Evolutionary conservation across 1,284 basidiomycete genomes (phyloP).

Genomic region (Pisolithus thermaeus): DNA sequence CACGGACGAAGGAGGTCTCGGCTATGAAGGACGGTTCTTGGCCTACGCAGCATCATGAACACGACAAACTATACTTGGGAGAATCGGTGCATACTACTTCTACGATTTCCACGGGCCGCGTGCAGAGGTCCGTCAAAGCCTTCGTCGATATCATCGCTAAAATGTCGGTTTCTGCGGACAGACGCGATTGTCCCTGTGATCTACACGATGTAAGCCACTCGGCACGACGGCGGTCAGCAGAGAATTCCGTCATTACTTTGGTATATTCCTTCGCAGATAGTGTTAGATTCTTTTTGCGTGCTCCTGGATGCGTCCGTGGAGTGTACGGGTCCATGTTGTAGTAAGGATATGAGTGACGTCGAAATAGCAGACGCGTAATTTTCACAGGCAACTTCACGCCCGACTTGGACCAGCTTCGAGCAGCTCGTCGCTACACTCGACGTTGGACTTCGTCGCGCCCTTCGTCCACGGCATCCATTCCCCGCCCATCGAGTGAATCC

Average conservation of each 20-base stretch:
- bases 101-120: conserved; percentile 35
- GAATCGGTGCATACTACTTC: conserved; percentile 33
- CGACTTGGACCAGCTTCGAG: too few species aligned
- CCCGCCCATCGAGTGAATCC: neutral
- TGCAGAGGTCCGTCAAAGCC: conserved; percentile 35
- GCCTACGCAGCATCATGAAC: conserved; percentile 21
- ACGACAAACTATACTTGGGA: conserved; percentile 4
- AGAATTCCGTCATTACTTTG: conserved; percentile 39
- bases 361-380: neutral
- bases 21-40: conserved; percentile 73
- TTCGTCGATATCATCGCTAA: conserved; percentile 43
- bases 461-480: too few species aligned
- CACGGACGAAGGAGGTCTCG: conserved; percentile 77
- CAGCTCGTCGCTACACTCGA: too few species aligned
- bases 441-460: too few species aligned
- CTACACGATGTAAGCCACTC: conserved; percentile 31
- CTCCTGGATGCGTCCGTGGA: conserved; percentile 46
- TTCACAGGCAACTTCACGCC: too few species aligned
- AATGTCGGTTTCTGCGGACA: conserved; percentile 50
- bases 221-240: neutral
- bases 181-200: conserved; percentile 75
- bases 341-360: neutral
- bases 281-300: conserved; percentile 59
- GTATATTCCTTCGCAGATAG: conserved; percentile 69
- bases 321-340: conserved; percentile 61